phyloP scores from a whole-genome alignment of 257 asterid genomes.

The Craterostigma plantagineum region DNA sequence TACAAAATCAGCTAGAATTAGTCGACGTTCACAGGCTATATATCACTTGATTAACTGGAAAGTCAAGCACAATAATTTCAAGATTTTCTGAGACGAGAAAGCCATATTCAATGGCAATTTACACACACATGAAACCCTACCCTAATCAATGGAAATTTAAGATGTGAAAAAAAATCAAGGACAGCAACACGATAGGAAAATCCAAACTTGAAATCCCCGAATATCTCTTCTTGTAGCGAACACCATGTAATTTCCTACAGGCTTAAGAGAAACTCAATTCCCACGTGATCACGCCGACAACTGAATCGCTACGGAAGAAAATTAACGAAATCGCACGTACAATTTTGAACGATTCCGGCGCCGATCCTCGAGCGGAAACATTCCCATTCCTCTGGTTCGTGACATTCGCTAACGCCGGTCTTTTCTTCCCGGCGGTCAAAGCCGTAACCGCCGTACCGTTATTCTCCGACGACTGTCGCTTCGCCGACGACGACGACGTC shows the following conservation, averaged over 20 bases:
- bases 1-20: constrained; percentile 8
- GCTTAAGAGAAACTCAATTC: too few species aligned
- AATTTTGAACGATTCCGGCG: constrained; percentile 32
- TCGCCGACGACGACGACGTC: constrained; percentile 53
- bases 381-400: constrained; percentile 41
- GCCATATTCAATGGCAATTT: too few species aligned
- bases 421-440: constrained; percentile 41
- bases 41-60: too few species aligned
- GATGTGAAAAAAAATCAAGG: too few species aligned
- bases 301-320: constrained; percentile 3
- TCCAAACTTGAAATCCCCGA: too few species aligned
- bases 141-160: too few species aligned
- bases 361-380: constrained; percentile 13
- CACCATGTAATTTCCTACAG: not conserved
- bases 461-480: constrained; percentile 43
- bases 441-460: constrained; percentile 19
- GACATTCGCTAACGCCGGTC: constrained; percentile 62
- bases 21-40: not conserved
- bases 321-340: constrained; percentile 21
- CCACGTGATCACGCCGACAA: not conserved
- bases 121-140: too few species aligned
- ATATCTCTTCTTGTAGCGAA: not conserved
- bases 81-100: too few species aligned
- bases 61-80: too few species aligned
- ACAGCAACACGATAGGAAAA: too few species aligned